Evolutionary conservation across 179 eudicot species (phyloP).

Genomic region (Beta corolliflora): DNA sequence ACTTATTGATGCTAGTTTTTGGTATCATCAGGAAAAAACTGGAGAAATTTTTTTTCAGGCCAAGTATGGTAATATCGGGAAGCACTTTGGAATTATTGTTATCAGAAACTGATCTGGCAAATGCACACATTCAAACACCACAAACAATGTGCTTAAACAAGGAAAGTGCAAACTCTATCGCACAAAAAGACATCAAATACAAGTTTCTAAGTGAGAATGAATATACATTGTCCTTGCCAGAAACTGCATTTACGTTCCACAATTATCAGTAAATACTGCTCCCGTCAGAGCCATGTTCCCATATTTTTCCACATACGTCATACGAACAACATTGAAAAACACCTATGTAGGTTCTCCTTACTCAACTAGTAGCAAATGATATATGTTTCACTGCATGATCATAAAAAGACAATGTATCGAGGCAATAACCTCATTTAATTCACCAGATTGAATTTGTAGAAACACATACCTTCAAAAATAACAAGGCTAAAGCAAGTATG

Average conservation of each 20-base stretch:
- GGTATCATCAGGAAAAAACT: not conserved
- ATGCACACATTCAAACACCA: not conserved
- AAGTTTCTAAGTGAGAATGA: not conserved
- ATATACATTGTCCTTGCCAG: not conserved
- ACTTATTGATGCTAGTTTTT: not conserved
- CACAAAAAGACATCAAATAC: too few relatives aligned
- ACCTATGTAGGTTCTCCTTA: not conserved
- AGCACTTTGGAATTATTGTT: not conserved
- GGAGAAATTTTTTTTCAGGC: not conserved
- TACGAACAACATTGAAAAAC: too few relatives aligned
- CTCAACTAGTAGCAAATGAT: not conserved
- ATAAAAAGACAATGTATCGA: not conserved
- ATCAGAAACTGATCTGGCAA: not conserved
- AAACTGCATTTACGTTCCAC: not conserved
- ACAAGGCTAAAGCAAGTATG: slow-evolving; percentile 79
- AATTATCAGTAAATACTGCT: not conserved
- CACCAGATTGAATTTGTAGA: slow-evolving; percentile 1
- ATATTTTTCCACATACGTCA: too few relatives aligned
- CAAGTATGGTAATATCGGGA: not conserved
- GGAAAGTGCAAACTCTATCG: not conserved
- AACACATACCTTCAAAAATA: slow-evolving; percentile 83
- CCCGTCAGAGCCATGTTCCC: too few relatives aligned
- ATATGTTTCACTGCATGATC: not conserved
- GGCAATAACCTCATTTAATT: not conserved
- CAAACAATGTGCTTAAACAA: not conserved